Conservation (phyloP, 73 alveolate species). For the Paramecium sonneborni region DNA sequence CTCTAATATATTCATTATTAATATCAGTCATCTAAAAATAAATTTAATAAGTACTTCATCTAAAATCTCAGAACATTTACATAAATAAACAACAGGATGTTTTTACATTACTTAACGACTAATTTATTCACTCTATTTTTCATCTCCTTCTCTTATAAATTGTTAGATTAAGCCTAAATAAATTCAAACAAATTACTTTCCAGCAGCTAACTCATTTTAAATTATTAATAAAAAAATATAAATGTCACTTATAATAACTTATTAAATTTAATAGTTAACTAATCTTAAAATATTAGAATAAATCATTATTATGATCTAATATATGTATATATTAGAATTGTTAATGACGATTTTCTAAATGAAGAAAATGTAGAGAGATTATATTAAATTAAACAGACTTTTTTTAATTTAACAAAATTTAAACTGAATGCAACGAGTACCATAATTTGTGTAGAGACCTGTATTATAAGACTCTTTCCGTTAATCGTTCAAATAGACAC, state of each 20-base stretch:
- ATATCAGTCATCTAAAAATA: slow-evolving; percentile 9
- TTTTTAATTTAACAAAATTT: slow-evolving; percentile 4
- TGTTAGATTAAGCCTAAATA: background rate
- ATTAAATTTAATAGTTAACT: background rate
- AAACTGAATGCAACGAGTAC: slow-evolving; percentile 54
- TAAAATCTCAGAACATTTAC: slow-evolving; percentile 35
- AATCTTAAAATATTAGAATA: background rate
- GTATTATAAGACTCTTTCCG: slow-evolving; percentile 24
- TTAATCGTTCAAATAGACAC: background rate
- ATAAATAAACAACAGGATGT: slow-evolving; percentile 13
- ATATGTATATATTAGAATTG: no score
- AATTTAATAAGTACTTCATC: background rate
- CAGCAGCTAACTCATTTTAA: slow-evolving; percentile 34
- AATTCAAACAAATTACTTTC: background rate
- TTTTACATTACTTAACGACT: background rate
- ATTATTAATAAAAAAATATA: background rate
- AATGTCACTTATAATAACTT: background rate
- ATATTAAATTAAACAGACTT: slow-evolving; percentile 40
- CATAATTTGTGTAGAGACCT: background rate
- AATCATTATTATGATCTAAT: no score
- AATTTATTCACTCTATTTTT: slow-evolving; percentile 17
- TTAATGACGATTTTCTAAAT: background rate
- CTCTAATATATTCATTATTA: background rate
- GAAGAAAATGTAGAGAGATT: background rate
- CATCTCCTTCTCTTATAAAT: slow-evolving; percentile 29